Evolutionary conservation across 1,284 basidiomycete species (phyloP).

Genomic region (Fomitiporia mediterranea): DNA sequence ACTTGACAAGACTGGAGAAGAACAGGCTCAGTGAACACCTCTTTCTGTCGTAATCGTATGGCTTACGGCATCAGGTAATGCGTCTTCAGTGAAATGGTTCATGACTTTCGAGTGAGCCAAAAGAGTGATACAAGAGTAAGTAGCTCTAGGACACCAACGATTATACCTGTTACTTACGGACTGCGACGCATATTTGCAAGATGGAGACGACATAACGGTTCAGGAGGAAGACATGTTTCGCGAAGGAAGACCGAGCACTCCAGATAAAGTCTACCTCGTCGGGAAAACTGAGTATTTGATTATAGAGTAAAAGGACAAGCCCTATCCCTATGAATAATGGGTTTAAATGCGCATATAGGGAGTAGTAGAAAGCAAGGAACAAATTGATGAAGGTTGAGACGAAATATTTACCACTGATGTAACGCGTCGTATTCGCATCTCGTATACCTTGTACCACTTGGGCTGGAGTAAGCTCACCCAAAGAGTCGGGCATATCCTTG

Average conservation of each 20-base stretch:
- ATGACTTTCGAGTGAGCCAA: neutral
- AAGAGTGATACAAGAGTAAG: neutral
- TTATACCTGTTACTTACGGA: constrained; percentile 6
- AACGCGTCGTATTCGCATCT: neutral
- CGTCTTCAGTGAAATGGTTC: neutral
- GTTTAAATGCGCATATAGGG: neutral
- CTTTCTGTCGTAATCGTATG: neutral
- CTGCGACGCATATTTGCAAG: constrained; percentile 8
- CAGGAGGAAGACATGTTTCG: constrained; percentile 22
- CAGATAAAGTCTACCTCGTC: constrained; percentile 26
- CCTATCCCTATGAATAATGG: constrained; percentile 23
- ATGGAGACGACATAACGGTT: constrained; percentile 23
- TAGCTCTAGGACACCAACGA: neutral
- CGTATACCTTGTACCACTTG: neutral
- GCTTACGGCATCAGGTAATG: neutral
- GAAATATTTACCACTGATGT: neutral
- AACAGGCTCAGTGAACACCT: neutral
- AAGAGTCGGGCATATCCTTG: no score
- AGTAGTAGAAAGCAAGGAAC: neutral
- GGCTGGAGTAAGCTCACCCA: neutral
- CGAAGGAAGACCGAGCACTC: constrained; percentile 21
- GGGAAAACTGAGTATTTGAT: constrained; percentile 26
- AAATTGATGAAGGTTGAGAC: neutral
- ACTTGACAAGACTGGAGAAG: constrained; percentile 1
- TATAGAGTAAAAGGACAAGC: constrained; percentile 25